These are phyloP conservation scores for Rhynchosporium agropyri DNA, from an alignment of 2,329 filamentous ascomycete species.

Conservation along the genomic window DNA sequence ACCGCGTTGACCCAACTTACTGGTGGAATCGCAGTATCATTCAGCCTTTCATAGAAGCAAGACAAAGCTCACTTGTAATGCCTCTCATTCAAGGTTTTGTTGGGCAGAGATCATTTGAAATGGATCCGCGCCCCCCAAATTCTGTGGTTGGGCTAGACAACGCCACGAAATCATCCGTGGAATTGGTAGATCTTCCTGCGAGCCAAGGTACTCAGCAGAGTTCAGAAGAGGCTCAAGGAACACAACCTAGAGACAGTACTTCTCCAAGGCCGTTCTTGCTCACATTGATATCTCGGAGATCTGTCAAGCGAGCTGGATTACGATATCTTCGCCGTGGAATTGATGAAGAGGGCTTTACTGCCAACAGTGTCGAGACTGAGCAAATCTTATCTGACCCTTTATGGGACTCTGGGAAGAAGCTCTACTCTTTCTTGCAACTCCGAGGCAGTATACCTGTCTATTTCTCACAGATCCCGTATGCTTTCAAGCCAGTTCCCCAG, in stretches of 20 bases:
- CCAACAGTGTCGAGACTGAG: conserved; percentile 93
- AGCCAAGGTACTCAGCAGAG: conserved; percentile 21
- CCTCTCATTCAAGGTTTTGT: conserved; percentile 95
- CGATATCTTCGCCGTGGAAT: conserved; percentile 89
- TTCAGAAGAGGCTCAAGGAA: conserved; percentile 30
- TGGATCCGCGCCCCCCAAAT: conserved; percentile 59
- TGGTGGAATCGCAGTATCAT: conserved; percentile 90
- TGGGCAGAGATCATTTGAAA: conserved; percentile 79
- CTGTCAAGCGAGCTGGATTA: conserved; percentile 81
- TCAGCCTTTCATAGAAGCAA: conserved; percentile 72
- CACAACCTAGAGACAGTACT: conserved; percentile 23
- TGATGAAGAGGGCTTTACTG: conserved; percentile 84
- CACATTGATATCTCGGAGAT: conserved; percentile 90
- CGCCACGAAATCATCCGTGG: conserved; percentile 46
- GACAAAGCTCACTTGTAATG: conserved; percentile 70
- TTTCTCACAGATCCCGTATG: conserved; percentile 93
- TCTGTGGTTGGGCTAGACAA: conserved; percentile 54
- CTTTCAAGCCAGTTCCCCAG: conserved; percentile 82
- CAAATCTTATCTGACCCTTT: conserved; percentile 78
- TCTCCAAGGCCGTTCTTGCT: conserved; percentile 53
- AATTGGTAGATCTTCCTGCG: conserved; percentile 45
- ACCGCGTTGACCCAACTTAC: conserved; percentile 73
- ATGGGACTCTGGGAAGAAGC: conserved; percentile 63
- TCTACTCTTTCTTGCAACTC: conserved; percentile 84
- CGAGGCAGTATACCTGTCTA: conserved; percentile 92